phyloP scores from a whole-genome alignment of 768 basidiomycete species.

The Amanita polypyramis region DNA sequence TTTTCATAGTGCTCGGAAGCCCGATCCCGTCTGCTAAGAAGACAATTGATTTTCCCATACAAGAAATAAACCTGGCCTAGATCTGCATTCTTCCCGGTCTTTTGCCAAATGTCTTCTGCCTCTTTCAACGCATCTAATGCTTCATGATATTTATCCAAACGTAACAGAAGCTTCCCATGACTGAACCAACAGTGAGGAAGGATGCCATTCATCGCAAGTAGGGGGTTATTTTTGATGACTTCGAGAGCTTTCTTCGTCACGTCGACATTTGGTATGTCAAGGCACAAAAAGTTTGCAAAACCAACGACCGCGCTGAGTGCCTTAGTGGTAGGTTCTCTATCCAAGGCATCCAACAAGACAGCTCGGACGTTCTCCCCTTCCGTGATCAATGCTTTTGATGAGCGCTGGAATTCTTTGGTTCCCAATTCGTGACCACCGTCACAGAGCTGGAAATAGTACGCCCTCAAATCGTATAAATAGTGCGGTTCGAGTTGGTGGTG shows the following conservation, averaged over 20 bases:
- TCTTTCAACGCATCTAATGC: neutral
- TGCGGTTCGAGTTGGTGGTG: neutral
- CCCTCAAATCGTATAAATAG: no score
- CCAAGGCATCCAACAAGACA: conserved; percentile 1
- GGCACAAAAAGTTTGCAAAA: neutral
- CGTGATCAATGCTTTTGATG: neutral
- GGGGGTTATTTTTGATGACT: neutral
- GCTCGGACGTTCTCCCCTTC: neutral
- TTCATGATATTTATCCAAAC: neutral
- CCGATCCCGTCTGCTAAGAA: neutral
- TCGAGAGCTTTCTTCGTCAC: neutral
- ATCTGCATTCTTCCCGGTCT: neutral
- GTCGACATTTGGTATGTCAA: neutral
- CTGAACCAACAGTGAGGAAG: neutral
- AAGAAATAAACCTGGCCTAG: neutral
- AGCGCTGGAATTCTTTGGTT: no score
- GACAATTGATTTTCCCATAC: neutral
- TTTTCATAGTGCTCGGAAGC: neutral
- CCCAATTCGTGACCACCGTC: no score
- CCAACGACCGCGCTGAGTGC: neutral
- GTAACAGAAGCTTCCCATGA: neutral
- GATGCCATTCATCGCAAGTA: neutral
- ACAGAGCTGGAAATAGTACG: conserved; percentile 4
- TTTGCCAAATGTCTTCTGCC: no score
- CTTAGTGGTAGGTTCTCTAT: neutral